phyloP scores from a whole-genome alignment of 768 basidiomycete species.

The Boletus reticuloceps region DNA sequence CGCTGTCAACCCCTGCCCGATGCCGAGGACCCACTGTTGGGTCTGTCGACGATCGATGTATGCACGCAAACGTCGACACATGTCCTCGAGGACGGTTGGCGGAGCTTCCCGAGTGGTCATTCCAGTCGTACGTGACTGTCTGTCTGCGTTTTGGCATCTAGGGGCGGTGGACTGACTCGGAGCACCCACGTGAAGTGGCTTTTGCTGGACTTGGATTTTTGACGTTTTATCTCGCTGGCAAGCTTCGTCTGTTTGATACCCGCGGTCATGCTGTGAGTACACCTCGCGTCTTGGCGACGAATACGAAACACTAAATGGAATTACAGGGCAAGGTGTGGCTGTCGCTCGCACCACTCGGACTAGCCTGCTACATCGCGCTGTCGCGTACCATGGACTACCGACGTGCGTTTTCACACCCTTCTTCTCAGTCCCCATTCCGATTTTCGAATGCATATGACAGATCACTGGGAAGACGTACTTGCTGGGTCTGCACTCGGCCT shows the following conservation, averaged over 20 bases:
- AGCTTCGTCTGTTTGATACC: constrained; percentile 83
- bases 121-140: constrained; percentile 61
- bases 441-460: constrained; percentile 34
- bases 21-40: constrained; percentile 63
- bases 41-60: constrained; percentile 65
- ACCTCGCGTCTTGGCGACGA: not conserved
- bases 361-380: constrained; percentile 71
- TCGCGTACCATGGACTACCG: constrained; percentile 93
- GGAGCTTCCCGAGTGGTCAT: constrained; percentile 91
- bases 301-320: not conserved
- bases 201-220: constrained; percentile 93
- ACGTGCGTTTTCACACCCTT: constrained; percentile 47
- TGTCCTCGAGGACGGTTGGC: constrained; percentile 77
- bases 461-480: constrained; percentile 91
- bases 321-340: constrained; percentile 77
- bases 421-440: not conserved
- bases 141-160: not conserved
- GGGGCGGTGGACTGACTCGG: not conserved
- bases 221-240: constrained; percentile 84
- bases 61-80: constrained; percentile 68
- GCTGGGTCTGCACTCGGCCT: constrained; percentile 77
- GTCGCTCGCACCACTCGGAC: constrained; percentile 67
- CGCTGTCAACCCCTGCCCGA: constrained; percentile 65
- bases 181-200: constrained; percentile 50
- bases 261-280: constrained; percentile 64